phyloP scores from a whole-genome alignment of 306 rosid genomes.

The Crotalaria pallida region DNA sequence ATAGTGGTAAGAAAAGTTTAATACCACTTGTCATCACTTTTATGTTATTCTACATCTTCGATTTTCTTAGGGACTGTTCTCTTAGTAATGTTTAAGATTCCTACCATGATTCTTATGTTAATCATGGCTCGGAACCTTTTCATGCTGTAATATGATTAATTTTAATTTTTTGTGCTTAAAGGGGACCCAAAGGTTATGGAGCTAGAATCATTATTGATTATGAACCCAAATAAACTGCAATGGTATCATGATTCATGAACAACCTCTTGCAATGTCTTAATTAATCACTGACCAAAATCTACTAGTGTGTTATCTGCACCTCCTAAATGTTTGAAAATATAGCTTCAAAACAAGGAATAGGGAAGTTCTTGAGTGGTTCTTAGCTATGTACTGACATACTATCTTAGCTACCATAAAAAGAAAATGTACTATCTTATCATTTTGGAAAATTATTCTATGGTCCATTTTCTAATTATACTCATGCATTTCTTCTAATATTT shows the following conservation, averaged over 20 bases:
- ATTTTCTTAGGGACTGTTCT: background rate
- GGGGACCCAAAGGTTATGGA: background rate
- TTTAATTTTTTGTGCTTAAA: constrained; percentile 4
- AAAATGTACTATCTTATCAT: too few relatives aligned
- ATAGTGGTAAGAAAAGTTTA: constrained; percentile 13
- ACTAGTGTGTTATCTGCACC: background rate
- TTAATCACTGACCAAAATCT: background rate
- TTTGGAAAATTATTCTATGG: too few relatives aligned
- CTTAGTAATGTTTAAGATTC: background rate
- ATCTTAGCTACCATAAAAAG: too few relatives aligned
- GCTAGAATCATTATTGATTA: background rate
- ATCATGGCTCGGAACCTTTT: background rate
- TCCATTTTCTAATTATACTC: too few relatives aligned
- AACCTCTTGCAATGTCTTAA: background rate
- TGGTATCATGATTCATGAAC: background rate
- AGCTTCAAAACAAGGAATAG: background rate
- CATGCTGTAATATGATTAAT: background rate
- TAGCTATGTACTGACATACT: background rate
- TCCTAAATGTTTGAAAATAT: background rate
- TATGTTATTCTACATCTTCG: background rate
- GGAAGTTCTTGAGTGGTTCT: background rate
- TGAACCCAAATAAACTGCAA: background rate
- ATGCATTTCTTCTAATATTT: too few relatives aligned
- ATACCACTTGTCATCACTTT: background rate
- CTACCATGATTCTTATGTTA: background rate